phyloP scores from a whole-genome alignment of 2,329 filamentous ascomycete genomes.

The Paraconiothyrium brasiliense region DNA sequence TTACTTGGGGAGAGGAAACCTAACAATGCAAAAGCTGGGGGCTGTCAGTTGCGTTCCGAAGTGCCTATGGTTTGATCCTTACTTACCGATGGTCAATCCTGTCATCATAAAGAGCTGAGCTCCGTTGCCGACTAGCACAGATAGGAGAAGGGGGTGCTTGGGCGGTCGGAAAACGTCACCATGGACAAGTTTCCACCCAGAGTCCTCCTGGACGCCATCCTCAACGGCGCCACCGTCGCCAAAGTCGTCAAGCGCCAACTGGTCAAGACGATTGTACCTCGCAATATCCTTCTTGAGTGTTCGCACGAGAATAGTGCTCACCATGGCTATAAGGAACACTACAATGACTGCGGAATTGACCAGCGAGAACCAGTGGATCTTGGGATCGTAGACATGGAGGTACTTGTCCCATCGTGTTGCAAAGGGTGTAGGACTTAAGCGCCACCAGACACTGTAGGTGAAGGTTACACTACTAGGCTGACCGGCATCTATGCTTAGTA shows the following conservation, averaged over 20 bases:
- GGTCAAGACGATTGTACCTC: slow-evolving; percentile 92
- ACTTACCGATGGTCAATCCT: slow-evolving; percentile 80
- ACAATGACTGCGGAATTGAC: slow-evolving; percentile 97
- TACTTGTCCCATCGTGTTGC: slow-evolving; percentile 99
- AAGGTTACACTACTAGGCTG: slow-evolving; percentile 75
- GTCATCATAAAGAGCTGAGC: slow-evolving; percentile 98
- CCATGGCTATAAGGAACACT: slow-evolving; percentile 87
- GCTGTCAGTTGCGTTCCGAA: not conserved
- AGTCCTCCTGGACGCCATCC: slow-evolving; percentile 96
- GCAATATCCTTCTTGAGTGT: slow-evolving; percentile 95
- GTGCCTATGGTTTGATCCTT: not conserved
- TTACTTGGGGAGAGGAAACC: slow-evolving; percentile 97
- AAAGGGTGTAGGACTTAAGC: slow-evolving; percentile 84
- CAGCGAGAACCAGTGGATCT: slow-evolving; percentile 99
- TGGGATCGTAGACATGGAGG: slow-evolving; percentile 94
- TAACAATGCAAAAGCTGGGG: slow-evolving; percentile 80
- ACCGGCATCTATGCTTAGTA: slow-evolving; percentile 67
- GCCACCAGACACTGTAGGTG: slow-evolving; percentile 94
- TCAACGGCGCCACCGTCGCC: slow-evolving; percentile 79
- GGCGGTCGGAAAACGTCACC: slow-evolving; percentile 96
- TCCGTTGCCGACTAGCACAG: slow-evolving; percentile 89
- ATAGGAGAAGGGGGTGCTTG: slow-evolving; percentile 81
- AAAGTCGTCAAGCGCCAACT: slow-evolving; percentile 89
- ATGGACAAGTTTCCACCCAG: slow-evolving; percentile 97
- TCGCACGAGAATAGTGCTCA: slow-evolving; percentile 88